Conservation (phyloP, 2,329 filamentous ascomycete species). For the Sporothrix phasma region DNA sequence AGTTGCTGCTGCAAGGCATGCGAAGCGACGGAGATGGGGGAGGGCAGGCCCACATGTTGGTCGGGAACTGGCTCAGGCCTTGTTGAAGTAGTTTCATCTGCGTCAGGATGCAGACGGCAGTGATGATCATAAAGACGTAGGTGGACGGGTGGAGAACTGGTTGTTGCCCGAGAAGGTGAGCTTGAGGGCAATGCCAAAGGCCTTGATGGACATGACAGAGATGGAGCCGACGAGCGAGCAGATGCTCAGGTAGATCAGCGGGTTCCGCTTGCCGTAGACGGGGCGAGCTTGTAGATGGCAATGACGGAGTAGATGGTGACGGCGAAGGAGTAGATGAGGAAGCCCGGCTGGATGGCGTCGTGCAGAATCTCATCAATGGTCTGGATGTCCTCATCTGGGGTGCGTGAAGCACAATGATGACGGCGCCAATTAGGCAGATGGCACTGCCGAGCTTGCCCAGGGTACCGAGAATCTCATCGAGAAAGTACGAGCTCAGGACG, state of each 20-base stretch:
- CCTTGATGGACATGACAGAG: slow-evolving; percentile 98
- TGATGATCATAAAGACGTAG: slow-evolving; percentile 94
- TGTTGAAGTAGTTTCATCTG: slow-evolving; percentile 99
- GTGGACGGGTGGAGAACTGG: slow-evolving; percentile 91
- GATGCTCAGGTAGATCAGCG: slow-evolving; percentile 91
- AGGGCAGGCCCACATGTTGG: slow-evolving; percentile 66
- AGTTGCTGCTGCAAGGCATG: slow-evolving; percentile 21
- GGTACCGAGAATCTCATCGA: slow-evolving; percentile 81
- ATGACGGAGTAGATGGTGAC: slow-evolving; percentile 76
- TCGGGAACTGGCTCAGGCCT: slow-evolving; percentile 95
- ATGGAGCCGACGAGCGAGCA: slow-evolving; percentile 95
- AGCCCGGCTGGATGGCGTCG: slow-evolving; percentile 85
- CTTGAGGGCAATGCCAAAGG: slow-evolving; percentile 94
- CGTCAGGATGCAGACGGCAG: slow-evolving; percentile 84
- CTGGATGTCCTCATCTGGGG: slow-evolving; percentile 86
- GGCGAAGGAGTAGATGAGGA: slow-evolving; percentile 72
- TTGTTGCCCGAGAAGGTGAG: slow-evolving; percentile 88
- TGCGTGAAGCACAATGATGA: slow-evolving; percentile 95
- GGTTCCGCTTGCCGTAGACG: slow-evolving; percentile 85
- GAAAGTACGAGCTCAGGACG: slow-evolving; percentile 87
- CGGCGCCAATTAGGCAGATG: slow-evolving; percentile 88
- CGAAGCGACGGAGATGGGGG: not conserved
- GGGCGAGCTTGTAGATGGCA: slow-evolving; percentile 95
- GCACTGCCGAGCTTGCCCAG: slow-evolving; percentile 92
- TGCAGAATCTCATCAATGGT: slow-evolving; percentile 86